Evolutionary conservation across 2,329 filamentous ascomycete genomes (phyloP).

Genomic region (Pyrenochaeta sp.): DNA sequence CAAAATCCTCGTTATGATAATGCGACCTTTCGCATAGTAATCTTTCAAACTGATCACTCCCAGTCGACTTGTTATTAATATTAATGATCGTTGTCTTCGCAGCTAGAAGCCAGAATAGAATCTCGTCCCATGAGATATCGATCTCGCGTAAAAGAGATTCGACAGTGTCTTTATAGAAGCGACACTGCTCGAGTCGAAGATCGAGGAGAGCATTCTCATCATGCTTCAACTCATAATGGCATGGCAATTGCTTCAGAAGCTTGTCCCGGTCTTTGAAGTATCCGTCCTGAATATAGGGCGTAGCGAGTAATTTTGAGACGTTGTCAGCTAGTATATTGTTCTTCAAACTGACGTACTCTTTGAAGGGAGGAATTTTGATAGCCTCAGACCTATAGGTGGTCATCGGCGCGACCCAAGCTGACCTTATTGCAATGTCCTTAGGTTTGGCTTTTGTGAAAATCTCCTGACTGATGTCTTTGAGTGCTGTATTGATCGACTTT

Average conservation of each 20-base stretch:
- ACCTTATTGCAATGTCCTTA: conserved; percentile 15
- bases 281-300: conserved; percentile 44
- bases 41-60: conserved; percentile 10
- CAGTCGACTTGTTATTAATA: conserved; percentile 15
- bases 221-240: conserved; percentile 36
- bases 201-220: conserved; percentile 38
- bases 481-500: background rate
- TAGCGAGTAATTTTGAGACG: conserved; percentile 50
- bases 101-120: conserved; percentile 53
- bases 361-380: conserved; percentile 47
- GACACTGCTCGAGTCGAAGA: conserved; percentile 45
- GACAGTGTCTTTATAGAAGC: conserved; percentile 45
- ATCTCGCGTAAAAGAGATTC: conserved; percentile 47
- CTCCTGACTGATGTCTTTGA: conserved; percentile 23
- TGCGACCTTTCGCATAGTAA: conserved; percentile 28
- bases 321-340: conserved; percentile 54
- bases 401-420: conserved; percentile 8
- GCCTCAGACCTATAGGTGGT: conserved; percentile 28
- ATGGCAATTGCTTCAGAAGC: conserved; percentile 37
- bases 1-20: conserved; percentile 31
- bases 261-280: conserved; percentile 18
- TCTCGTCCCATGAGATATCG: conserved; percentile 45
- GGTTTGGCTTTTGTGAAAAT: conserved; percentile 18
- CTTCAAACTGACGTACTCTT: conserved; percentile 53
- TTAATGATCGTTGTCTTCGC: conserved; percentile 15